These are phyloP conservation scores for Candida loeiensis DNA, from an alignment of 805 yeast genomes.

Conservation along the genomic window DNA sequence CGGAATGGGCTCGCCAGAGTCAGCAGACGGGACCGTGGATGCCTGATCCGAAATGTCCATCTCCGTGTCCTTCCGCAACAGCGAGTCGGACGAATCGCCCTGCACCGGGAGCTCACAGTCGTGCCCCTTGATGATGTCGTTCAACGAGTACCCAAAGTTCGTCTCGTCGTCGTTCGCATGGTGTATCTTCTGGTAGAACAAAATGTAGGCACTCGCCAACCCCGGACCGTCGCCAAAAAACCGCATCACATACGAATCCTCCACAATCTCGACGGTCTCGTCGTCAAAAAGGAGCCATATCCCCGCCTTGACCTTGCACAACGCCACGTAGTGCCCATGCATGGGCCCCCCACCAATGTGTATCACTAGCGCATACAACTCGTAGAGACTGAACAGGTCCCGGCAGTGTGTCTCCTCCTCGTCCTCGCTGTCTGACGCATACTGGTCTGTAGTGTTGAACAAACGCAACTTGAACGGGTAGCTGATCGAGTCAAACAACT, in stretches of 20 bases:
- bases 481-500: conserved; percentile 78
- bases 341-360: conserved; percentile 98
- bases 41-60: conserved; percentile 6
- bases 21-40: conserved; percentile 5
- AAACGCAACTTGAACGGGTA: conserved; percentile 74
- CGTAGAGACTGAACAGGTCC: conserved; percentile 55
- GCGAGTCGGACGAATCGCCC: conserved; percentile 2
- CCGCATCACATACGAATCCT: conserved; percentile 74
- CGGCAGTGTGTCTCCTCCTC: conserved; percentile 14
- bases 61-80: conserved; percentile 5
- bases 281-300: conserved; percentile 96
- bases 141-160: conserved; percentile 34
- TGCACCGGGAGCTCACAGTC: conserved; percentile 2
- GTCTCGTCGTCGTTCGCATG: conserved; percentile 39
- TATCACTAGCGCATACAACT: conserved; percentile 80
- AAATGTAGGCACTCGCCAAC: conserved; percentile 84
- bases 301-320: conserved; percentile 69
- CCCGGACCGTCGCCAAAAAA: conserved; percentile 89
- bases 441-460: conserved; percentile 54
- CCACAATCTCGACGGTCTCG: conserved; percentile 87
- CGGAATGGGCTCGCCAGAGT: not conserved
- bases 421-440: conserved; percentile 1
- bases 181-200: conserved; percentile 61
- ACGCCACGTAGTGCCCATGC: conserved; percentile 92
- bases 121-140: conserved; percentile 30